phyloP scores from a whole-genome alignment of 371 early-diverging fungal genomes.

The Encephalitozoon intestinalis region DNA sequence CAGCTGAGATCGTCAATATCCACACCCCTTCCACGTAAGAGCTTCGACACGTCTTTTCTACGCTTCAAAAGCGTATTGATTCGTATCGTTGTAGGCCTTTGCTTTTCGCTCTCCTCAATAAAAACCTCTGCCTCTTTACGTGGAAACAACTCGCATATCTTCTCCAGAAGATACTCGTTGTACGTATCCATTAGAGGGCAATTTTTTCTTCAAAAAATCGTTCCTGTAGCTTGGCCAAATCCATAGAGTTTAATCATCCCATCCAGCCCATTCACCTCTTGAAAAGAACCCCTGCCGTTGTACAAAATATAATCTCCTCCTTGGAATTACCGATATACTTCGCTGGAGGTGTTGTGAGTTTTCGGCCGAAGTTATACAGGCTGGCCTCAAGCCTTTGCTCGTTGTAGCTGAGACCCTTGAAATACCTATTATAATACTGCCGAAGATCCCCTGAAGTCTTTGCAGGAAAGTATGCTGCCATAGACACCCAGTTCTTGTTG shows the following conservation, averaged over 20 bases:
- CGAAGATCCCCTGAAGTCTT: constrained; percentile 50
- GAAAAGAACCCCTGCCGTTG: constrained; percentile 40
- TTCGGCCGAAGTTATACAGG: constrained; percentile 21
- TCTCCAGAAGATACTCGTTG: constrained; percentile 78
- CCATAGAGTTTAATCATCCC: not conserved
- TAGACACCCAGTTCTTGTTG: constrained; percentile 52
- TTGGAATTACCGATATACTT: not conserved
- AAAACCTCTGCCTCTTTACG: constrained; percentile 66
- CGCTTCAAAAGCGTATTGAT: constrained; percentile 86
- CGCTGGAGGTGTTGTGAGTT: not conserved
- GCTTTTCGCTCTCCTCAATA: constrained; percentile 92
- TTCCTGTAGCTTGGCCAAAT: not conserved
- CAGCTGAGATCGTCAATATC: constrained; percentile 86
- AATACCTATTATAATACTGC: constrained; percentile 50
- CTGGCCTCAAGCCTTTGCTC: constrained; percentile 53
- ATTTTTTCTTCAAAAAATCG: constrained; percentile 11
- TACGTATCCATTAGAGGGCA: constrained; percentile 63
- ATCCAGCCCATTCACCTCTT: not conserved
- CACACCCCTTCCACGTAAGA: constrained; percentile 83
- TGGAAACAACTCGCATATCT: constrained; percentile 63
- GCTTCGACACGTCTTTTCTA: constrained; percentile 82
- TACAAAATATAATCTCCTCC: constrained; percentile 10
- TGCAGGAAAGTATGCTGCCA: constrained; percentile 43
- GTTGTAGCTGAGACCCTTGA: constrained; percentile 40
- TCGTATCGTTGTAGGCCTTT: constrained; percentile 88